Evolutionary conservation across 2,329 filamentous ascomycete genomes (phyloP).

Genomic region (Peltaster fructicola): DNA sequence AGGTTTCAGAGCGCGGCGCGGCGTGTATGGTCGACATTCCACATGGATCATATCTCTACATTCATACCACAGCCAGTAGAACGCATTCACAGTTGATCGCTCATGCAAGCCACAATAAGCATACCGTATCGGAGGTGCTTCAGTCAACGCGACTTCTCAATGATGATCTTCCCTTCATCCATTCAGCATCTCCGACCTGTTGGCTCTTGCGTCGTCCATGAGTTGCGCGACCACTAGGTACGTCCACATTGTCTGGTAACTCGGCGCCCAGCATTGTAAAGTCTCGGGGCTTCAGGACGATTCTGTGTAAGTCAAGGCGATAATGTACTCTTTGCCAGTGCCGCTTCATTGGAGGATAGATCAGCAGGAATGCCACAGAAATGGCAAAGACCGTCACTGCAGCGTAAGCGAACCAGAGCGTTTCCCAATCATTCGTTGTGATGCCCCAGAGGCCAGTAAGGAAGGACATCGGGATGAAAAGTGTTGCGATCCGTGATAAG

Average conservation of each 20-base stretch:
- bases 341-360: conserved; percentile 13
- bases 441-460: conserved; percentile 20
- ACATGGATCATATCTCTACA: too few relatives aligned
- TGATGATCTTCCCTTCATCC: background rate
- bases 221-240: conserved; percentile 4
- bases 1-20: too few relatives aligned
- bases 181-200: background rate
- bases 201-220: background rate
- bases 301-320: conserved; percentile 10
- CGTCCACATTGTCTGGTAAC: conserved; percentile 15
- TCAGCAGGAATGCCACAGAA: conserved; percentile 12
- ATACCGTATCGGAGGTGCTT: too few relatives aligned
- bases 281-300: conserved; percentile 12
- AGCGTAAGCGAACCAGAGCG: conserved; percentile 18
- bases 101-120: too few relatives aligned
- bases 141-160: too few relatives aligned
- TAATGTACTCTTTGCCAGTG: conserved; percentile 13
- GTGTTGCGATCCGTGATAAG: conserved; percentile 17
- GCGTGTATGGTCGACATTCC: too few relatives aligned
- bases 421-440: conserved; percentile 16
- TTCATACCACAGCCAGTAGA: too few relatives aligned
- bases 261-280: conserved; percentile 21
- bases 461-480: conserved; percentile 20
- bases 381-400: conserved; percentile 17
- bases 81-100: too few relatives aligned